Base-by-base conservation (phyloP, 345 rosid genomes). In the Populus tremula region DNA sequence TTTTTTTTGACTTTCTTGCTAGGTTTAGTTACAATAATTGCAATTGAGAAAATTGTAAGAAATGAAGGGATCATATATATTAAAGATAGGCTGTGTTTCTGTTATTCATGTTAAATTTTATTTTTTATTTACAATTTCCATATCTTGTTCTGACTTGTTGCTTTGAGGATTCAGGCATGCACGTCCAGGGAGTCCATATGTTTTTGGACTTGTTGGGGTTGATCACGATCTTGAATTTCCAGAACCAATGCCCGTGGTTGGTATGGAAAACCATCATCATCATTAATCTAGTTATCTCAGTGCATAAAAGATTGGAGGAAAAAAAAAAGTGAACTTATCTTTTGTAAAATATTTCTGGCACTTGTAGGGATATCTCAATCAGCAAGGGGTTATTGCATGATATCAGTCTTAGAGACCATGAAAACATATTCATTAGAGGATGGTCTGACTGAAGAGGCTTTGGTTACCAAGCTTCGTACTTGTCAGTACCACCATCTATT, bases 141-240 rank as follows among this genome's bases (percentile, higher is more conserved):
- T 68, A 62, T 72, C 64, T 70, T 73, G 74, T 69, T 81, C 85
- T 88, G 86, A 91, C 87, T 69, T 87, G 73, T 79, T 73, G 54
- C 76, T 83, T 76, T 79, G 80, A 77, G 76, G 71, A 78, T 85
- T 54, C 84, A 96, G 99, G 93, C 99, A 96, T 91, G 96, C 99
- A 75, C 98, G 91, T 90, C 98, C 99, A 39, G 99, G 99, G 75
- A 96, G 93, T 87, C 99, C 99, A 73, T 96, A 93, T 84, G 97
- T 96, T 31, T 93, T 89, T 91, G 99, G 99, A 71, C 99, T 92
- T 69, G 99, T 89, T 79, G 99, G 93, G 77, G 86, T 89, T 75
- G 99, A 93, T 85, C 99, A 96, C 35, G 98, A 96, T 90, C 91
- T 96, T 80, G 99, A 96, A 71, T 96, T 96, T 84, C 99, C 99